These are phyloP conservation scores for Mitragyna speciosa DNA, from an alignment of 257 asterid genomes.

Conservation along the genomic window DNA sequence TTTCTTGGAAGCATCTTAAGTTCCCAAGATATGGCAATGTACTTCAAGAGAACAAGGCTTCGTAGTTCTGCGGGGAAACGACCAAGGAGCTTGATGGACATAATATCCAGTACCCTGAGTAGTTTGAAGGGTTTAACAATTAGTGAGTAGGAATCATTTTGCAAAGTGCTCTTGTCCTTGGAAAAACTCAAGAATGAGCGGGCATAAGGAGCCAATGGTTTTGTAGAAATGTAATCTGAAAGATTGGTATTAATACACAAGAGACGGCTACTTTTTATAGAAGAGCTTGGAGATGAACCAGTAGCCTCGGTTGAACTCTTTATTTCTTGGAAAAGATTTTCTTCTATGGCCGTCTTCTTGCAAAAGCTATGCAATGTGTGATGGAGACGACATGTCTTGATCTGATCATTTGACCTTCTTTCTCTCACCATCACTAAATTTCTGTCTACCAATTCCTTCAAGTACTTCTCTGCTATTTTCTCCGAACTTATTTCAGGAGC, in stretches of 20 bases:
- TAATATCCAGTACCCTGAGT: slow-evolving; percentile 19
- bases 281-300: background rate
- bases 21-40: slow-evolving; percentile 28
- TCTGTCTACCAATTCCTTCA: slow-evolving; percentile 19
- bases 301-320: background rate
- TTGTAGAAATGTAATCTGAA: background rate
- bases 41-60: slow-evolving; percentile 41
- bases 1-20: slow-evolving; percentile 28
- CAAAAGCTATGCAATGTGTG: slow-evolving; percentile 26
- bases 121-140: slow-evolving; percentile 14
- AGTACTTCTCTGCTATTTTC: slow-evolving; percentile 16
- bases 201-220: slow-evolving; percentile 5
- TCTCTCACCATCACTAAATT: slow-evolving; percentile 21
- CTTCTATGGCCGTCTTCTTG: slow-evolving; percentile 5
- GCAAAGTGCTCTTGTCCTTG: background rate
- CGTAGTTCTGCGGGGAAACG: slow-evolving; percentile 27
- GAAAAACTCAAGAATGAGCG: slow-evolving; percentile 24
- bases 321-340: slow-evolving; percentile 22
- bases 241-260: slow-evolving; percentile 16
- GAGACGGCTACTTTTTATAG: slow-evolving; percentile 4
- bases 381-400: slow-evolving; percentile 27
- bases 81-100: slow-evolving; percentile 2
- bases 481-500: slow-evolving; percentile 7
- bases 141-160: background rate
- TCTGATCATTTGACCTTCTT: slow-evolving; percentile 11